Evolutionary conservation across 768 basidiomycete species (phyloP), one percentile per base, ranked within the genome.

Genomic region (Cyathus striatus): DNA sequence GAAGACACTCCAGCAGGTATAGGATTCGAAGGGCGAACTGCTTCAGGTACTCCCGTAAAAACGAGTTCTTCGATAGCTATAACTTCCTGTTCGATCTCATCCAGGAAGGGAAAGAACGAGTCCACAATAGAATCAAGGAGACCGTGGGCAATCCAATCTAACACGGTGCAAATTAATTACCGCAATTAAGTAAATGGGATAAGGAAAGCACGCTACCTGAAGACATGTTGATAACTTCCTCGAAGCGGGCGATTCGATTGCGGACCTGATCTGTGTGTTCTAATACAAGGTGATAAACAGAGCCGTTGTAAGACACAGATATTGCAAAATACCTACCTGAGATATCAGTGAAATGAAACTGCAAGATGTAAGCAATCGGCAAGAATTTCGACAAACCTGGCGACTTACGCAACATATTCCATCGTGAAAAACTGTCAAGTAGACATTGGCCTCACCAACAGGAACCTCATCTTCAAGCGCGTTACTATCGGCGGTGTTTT

Each of bases 61-160:
- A 93, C 79, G 27, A 88, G 61, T 10, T 77, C 70, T 53, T 94
- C 90, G 41, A 94, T 82, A 14, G 78, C 78, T 46, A 80, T 72
- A 2, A 90, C 83, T 56, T 95, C 93, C 37, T 70, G 72, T 54
- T 90, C 90, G 26, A 96, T 84, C 45, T 82, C 80, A 49, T 83
- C 76, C 45, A 93, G 67, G 45, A 91, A 73, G 1, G 90, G 90
- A 59, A 92, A 91, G 64, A 94, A 94, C 1, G 89, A 85, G 57
- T 97, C 93, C 17, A 97, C 92, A 41, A 97, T 82, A 1, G 91
- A 94, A 55, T 96, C 94, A 49, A 97, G 68, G 42, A 96, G 74
- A 17, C 84, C 87, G 60, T 97, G 92, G 0, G 90, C 91, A 49
- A 97, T 89, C 90, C 91, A 95, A 57, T 93, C 93, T 91, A 48